Evolutionary conservation across 225 moss, liverwort and hornwort genomes (phyloP), one percentile per base, ranked within the genome.

Genomic region (Climacium dendroides): DNA sequence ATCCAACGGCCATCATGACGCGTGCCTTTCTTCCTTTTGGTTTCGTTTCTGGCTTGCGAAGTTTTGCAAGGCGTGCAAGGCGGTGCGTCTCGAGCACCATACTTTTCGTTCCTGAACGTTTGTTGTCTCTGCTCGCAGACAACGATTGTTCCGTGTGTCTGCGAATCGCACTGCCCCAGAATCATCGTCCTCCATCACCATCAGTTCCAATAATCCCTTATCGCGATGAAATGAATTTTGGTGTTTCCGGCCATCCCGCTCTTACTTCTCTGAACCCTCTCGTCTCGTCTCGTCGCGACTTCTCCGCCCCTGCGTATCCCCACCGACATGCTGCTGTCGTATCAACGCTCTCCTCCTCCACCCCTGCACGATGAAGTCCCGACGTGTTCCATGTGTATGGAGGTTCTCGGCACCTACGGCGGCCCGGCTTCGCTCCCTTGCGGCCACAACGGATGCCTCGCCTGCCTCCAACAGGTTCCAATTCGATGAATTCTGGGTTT

Each of bases 381-480:
- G 41, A 97, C 95, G 35, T 97, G 97, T 86, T 95, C 94, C 69
- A 95, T 97, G 92, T 97, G 97, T 90, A 97, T 97, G 97, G 97
- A 97, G 93, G 92, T 94, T 41, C 92, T 97, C 41, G 97, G 97
- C 65, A 95, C 97, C 82, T 95, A 97, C 86, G 97, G 97, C 26
- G 97, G 97, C 69, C 97, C 97, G 74, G 97, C 97, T 77, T 97
- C 97, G 35, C 93, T 97, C 70, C 93, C 95, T 45, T 97, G 97
- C 89, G 97, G 97, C 74, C 97, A 97, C 85, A 97, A 97, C 89
- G 97, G 97, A 87, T 97, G 97, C 83, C 92, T 97, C 83, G 92
- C 95, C 87, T 97, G 97, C 90, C 94, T 97, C 43, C 96, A 97
- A 86, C 95, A 97, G 97, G 97, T 97, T 43, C 26, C 52, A 81